A percentile compares a stretch with the other conserved stretches of the same genome.
These are phyloP conservation scores for Groenewaldozyma salmanticensis DNA, from an alignment of 805 yeast genomes.

Conservation along the genomic window DNA sequence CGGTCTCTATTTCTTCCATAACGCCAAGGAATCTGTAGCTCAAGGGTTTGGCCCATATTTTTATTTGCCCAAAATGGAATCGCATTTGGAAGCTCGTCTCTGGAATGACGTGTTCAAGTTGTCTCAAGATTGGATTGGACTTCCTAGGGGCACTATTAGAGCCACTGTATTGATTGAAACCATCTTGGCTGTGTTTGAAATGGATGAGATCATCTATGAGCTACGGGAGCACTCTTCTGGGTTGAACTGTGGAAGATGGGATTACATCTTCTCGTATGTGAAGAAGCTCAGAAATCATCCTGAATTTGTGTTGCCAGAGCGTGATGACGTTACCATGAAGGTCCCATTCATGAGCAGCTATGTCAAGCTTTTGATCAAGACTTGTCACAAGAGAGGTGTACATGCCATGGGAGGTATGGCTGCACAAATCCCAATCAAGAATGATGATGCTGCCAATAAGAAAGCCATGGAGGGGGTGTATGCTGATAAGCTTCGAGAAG, in stretches of 20 bases:
- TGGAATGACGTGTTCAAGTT: constrained; percentile 65
- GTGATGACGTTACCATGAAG: constrained; percentile 58
- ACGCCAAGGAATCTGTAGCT: constrained; percentile 46
- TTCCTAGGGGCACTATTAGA: constrained; percentile 61
- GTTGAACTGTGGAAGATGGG: constrained; percentile 72
- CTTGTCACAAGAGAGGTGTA: constrained; percentile 62
- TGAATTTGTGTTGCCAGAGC: constrained; percentile 56
- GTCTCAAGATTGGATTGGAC: constrained; percentile 52
- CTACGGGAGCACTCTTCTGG: constrained; percentile 64
- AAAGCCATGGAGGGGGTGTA: constrained; percentile 59
- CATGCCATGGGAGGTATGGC: constrained; percentile 79
- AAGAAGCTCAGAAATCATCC: constrained; percentile 55
- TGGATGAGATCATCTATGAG: constrained; percentile 71
- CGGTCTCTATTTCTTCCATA: constrained; percentile 61
- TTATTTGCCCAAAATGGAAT: constrained; percentile 69
- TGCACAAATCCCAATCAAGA: constrained; percentile 66
- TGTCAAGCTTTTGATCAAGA: constrained; percentile 54
- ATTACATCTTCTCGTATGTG: constrained; percentile 61
- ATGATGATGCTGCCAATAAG: constrained; percentile 49
- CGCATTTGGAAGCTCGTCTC: constrained; percentile 63
- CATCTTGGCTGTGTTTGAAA: constrained; percentile 63
- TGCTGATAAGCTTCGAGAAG: constrained; percentile 61
- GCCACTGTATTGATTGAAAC: constrained; percentile 67
- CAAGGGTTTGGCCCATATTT: constrained; percentile 64
- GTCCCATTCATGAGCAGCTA: constrained; percentile 63